Evolutionary conservation across 345 rosid genomes (phyloP), one percentile per base, ranked within the genome.

Genomic region (Hirschfeldia incana): DNA sequence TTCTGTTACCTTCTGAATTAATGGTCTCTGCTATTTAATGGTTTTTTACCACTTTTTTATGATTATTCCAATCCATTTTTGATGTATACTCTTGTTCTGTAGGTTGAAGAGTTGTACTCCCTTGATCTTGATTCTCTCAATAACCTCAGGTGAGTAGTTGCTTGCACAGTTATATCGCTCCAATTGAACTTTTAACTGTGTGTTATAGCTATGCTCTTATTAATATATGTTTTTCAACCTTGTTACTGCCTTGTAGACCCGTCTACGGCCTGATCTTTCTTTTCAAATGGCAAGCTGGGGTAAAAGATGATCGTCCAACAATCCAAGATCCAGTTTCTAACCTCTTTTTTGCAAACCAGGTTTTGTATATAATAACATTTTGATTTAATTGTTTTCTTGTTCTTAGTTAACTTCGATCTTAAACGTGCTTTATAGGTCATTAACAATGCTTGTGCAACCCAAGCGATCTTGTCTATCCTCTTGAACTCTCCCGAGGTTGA

Each of bases 401-500:
- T n/a, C n/a, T n/a, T n/a, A n/a, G n/a, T n/a, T n/a, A n/a, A n/a
- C n/a, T n/a, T n/a, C n/a, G n/a, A 1, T 29, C 67, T 17, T 62
- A 51, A 5, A 1, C 16, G 30, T 28, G 1, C 60, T 74, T 63
- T 2, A 26, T 62, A 94, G 98, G 99, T 95, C 26, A 95, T 95
- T 60, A 95, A 93, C 78, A 93, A 95, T 86, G 99, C 99, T 51
- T 95, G 99, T 86, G 99, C 99, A 62, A 95, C 98, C 12, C 99
- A 95, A 87, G 98, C 99, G 5, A 95, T 95, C 75, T 73, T 95
- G 71, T 92, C 99, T 6, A 89, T 93, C 84, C 89, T 95, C 70
- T 65, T 95, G 91, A 95, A 95, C 82, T 88, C 92, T 79, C 86
- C 96, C 6, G 97, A 90, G 17, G 85, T 95, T 17, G 99, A 93